A percentile compares a stretch with the other conserved stretches of the same genome.
phyloP scores from a whole-genome alignment of 2,329 filamentous ascomycete species.

The Knufia petricola region DNA sequence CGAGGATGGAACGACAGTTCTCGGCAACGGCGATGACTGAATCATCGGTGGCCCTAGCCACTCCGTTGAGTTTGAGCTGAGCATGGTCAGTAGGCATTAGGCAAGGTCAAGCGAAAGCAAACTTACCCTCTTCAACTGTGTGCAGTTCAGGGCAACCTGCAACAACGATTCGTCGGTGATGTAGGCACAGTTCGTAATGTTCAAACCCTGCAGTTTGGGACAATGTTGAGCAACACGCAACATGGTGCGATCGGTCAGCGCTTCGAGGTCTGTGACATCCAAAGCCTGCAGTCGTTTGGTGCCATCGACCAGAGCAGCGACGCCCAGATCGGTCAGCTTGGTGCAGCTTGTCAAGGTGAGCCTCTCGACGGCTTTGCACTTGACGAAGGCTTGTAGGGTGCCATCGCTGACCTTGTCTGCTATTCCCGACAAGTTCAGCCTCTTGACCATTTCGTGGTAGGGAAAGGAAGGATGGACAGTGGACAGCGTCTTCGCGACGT shows the following conservation, averaged over 20 bases:
- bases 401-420: slow-evolving; percentile 75
- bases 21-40: slow-evolving; percentile 77
- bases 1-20: slow-evolving; percentile 84
- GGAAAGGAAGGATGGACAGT: slow-evolving; percentile 61
- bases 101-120: not conserved
- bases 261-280: slow-evolving; percentile 72
- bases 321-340: slow-evolving; percentile 70
- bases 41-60: slow-evolving; percentile 69
- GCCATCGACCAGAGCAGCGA: slow-evolving; percentile 67
- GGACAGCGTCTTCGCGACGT: slow-evolving; percentile 64
- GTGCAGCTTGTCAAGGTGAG: slow-evolving; percentile 86
- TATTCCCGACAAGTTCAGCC: slow-evolving; percentile 78
- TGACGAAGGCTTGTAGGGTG: slow-evolving; percentile 68
- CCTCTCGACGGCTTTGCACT: slow-evolving; percentile 85
- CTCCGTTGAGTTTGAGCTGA: slow-evolving; percentile 89
- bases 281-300: slow-evolving; percentile 77
- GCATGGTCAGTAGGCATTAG: slow-evolving; percentile 25
- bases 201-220: slow-evolving; percentile 76
- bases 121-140: slow-evolving; percentile 73
- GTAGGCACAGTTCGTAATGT: slow-evolving; percentile 75
- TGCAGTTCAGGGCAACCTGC: slow-evolving; percentile 69
- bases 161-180: slow-evolving; percentile 82
- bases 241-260: slow-evolving; percentile 75
- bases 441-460: slow-evolving; percentile 83
- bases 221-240: slow-evolving; percentile 71